A percentile compares a stretch with the other conserved stretches of the same genome.
Evolutionary conservation across 768 basidiomycete species (phyloP).

Genomic region (Tubosaeta sp.): DNA sequence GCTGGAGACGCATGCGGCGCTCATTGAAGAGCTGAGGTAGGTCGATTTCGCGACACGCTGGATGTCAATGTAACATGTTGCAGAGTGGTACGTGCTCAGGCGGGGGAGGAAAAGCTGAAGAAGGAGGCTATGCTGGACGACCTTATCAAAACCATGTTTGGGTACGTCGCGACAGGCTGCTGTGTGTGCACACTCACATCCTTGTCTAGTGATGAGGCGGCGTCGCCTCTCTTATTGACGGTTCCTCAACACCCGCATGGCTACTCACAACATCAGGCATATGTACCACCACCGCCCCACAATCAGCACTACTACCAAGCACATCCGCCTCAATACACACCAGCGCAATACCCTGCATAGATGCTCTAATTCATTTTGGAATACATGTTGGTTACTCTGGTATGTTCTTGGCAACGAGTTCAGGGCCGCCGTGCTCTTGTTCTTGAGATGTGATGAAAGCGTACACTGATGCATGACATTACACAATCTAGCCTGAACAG

Average conservation of each 20-base stretch:
- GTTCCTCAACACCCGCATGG: slow-evolving; percentile 3
- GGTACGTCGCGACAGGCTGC: slow-evolving; percentile 34
- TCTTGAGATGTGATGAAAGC: background rate
- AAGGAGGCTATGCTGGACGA: slow-evolving; percentile 63
- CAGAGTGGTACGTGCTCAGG: slow-evolving; percentile 46
- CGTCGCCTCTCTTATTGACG: slow-evolving; percentile 13
- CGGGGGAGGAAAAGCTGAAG: slow-evolving; percentile 47
- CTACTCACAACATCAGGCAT: slow-evolving; percentile 7
- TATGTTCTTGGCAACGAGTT: background rate
- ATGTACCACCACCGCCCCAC: slow-evolving; percentile 8
- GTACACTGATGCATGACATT: background rate
- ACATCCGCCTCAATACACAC: slow-evolving; percentile 12
- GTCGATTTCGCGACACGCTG: background rate
- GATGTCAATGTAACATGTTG: background rate
- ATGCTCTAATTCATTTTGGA: background rate
- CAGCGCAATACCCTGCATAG: slow-evolving; percentile 14
- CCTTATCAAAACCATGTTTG: slow-evolving; percentile 46
- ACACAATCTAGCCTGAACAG: background rate
- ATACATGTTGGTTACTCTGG: background rate
- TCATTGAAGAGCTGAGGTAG: slow-evolving; percentile 59
- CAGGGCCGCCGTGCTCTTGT: too few relatives aligned
- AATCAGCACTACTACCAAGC: slow-evolving; percentile 8
- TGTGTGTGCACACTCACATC: background rate
- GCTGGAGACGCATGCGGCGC: slow-evolving; percentile 58
- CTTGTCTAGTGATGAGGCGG: slow-evolving; percentile 25